A percentile compares a stretch with the other conserved stretches of the same genome.
phyloP scores from a whole-genome alignment of 2,329 filamentous ascomycete species.

The Aspergillus nomiae region DNA sequence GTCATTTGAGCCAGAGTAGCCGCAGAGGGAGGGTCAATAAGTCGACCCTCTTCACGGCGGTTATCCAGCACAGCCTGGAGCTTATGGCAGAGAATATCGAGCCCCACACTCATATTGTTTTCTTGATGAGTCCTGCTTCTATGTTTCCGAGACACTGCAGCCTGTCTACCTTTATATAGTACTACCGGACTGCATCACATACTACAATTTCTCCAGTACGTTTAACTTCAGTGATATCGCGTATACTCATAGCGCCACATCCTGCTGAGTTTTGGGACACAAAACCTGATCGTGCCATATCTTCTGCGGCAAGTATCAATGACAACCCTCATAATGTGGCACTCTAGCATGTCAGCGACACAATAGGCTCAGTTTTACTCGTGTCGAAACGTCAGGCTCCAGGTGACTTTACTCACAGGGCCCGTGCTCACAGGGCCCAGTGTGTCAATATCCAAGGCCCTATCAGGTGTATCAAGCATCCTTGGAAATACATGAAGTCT shows the following conservation, averaged over 20 bases:
- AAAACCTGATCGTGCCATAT: not conserved
- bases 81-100: slow-evolving; percentile 10
- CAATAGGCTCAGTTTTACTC: not conserved
- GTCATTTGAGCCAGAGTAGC: slow-evolving; percentile 7
- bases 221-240: not conserved
- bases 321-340: not conserved
- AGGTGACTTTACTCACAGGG: not conserved
- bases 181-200: not conserved
- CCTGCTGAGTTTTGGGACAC: not conserved
- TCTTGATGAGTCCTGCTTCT: not conserved
- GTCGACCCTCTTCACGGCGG: slow-evolving; percentile 11
- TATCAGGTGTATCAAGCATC: not conserved
- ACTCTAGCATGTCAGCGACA: not conserved
- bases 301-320: not conserved
- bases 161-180: not conserved
- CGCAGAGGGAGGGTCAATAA: slow-evolving; percentile 8
- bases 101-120: slow-evolving; percentile 7
- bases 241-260: not conserved
- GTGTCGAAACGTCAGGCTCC: not conserved
- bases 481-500: not conserved
- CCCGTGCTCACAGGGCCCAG: not conserved
- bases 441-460: not conserved
- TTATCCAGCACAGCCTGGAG: slow-evolving; percentile 8
- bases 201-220: not conserved
- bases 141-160: not conserved